Evolutionary conservation across 768 basidiomycete species (phyloP), one percentile per base, ranked within the genome.

Genomic region (Calocybe cyanea): DNA sequence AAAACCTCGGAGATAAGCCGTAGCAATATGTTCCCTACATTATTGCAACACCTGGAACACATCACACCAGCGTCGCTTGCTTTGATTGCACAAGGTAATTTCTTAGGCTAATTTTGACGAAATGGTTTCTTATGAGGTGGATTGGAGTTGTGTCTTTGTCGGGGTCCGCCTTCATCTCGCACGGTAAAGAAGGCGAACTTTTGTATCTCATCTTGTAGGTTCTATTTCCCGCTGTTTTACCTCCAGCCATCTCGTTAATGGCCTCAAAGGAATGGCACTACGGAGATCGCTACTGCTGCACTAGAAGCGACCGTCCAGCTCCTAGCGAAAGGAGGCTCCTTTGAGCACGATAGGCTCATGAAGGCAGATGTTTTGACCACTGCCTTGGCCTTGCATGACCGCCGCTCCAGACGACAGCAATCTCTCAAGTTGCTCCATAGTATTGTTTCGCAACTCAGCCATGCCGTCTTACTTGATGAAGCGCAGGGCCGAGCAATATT

Each of bases 1-100:
- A 57, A 46, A 41, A 46, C 50, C 2, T 57, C 55, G 33, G 53
- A 57, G 31, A 36, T 24, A 28, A 49, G 53, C 13, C 46, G 55
- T 19, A 28, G 21, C 38, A 35, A 52, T 21, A 32, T 57, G 30
- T 57, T 49, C 39, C 53, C 50, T 31, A 31, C 50, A 11, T 42
- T 57, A 20, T 34, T 49, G 34, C 45, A 46, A 25, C 43, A 34
- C 17, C 40, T 54, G 9, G 53, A 57, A 19, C 32, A 43, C n/a
- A 53, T 50, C 7, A 33, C 52, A 41, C 30, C 41, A 28, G 30
- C 31, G 23, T 40, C 40, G 20, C n/a, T 54, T 11, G 35, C 35
- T 17, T 15, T 34, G 15, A 38, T 54, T 23, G 52, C 55, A n/a
- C 41, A 43, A 46, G 55, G 55, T 56, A 31, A 18, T 44, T 25